Evolutionary conservation across 352 stramenopile species (phyloP).

Genomic region (Plasmopara viticola): DNA sequence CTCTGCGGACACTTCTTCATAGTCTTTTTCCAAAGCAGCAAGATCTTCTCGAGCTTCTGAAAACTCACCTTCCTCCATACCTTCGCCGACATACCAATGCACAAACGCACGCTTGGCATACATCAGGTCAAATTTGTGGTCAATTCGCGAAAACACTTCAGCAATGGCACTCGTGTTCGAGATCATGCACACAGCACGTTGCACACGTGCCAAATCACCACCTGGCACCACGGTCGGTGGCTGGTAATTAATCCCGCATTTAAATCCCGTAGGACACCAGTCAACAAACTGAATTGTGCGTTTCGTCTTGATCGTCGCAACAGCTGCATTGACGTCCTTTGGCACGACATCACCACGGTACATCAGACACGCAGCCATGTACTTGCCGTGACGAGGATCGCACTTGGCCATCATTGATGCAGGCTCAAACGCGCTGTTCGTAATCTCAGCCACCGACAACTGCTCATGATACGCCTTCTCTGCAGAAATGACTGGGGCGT

Average conservation of each 20-base stretch:
- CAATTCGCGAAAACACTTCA: conserved; percentile 96
- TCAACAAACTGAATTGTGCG: conserved; percentile 98
- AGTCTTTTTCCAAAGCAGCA: conserved; percentile 82
- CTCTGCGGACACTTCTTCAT: conserved; percentile 97
- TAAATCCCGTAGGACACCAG: conserved; percentile 97
- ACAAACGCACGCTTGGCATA: conserved; percentile 99
- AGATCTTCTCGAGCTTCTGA: conserved; percentile 97
- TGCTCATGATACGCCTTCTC: conserved; percentile 98
- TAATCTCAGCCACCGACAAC: conserved; percentile 97
- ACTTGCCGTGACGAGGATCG: conserved; percentile 97
- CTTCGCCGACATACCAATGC: conserved; percentile 98
- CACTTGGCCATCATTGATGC: conserved; percentile 99
- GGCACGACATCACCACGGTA: conserved; percentile 94
- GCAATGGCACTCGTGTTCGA: conserved; percentile 98
- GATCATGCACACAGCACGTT: conserved; percentile 98
- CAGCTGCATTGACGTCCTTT: conserved; percentile 91
- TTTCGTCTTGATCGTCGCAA: conserved; percentile 98
- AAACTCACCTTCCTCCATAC: conserved; percentile 99
- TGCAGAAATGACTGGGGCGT: conserved; percentile 96
- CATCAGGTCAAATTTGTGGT: conserved; percentile 99
- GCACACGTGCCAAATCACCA: conserved; percentile 95
- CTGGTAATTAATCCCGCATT: conserved; percentile 95
- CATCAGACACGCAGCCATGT: conserved; percentile 98
- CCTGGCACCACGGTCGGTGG: conserved; percentile 93
- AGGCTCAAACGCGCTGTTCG: conserved; percentile 97